Evolutionary conservation across 2,329 filamentous ascomycete species (phyloP).

Genomic region (Waltergamsia citrina): DNA sequence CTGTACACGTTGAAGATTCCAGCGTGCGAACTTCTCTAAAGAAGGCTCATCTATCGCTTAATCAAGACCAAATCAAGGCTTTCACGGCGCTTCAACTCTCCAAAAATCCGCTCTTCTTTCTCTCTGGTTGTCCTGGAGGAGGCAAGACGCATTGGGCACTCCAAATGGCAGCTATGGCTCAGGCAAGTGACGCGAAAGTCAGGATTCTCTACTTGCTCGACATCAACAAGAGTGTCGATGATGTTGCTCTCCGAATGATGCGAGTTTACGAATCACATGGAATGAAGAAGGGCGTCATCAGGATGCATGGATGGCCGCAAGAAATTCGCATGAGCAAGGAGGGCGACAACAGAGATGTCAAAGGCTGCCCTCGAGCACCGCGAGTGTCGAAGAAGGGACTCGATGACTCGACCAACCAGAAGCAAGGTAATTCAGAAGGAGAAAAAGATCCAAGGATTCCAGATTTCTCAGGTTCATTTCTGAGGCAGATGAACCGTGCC

Average conservation of each 20-base stretch:
- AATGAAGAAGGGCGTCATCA: slow-evolving; percentile 19
- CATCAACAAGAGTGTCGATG: slow-evolving; percentile 36
- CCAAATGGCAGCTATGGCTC: slow-evolving; percentile 14
- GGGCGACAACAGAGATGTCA: too few relatives aligned
- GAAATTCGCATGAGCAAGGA: slow-evolving; percentile 21
- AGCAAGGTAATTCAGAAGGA: neutral
- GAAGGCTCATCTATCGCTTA: too few relatives aligned
- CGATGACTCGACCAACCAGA: neutral
- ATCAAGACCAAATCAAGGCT: too few relatives aligned
- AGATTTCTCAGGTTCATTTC: slow-evolving; percentile 26
- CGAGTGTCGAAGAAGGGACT: neutral
- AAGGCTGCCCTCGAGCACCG: too few relatives aligned
- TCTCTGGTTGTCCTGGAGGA: slow-evolving; percentile 36
- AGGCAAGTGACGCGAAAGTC: too few relatives aligned
- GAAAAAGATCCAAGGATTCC: neutral
- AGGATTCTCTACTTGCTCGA: slow-evolving; percentile 35
- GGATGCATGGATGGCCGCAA: slow-evolving; percentile 30
- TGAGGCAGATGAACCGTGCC: slow-evolving; percentile 15
- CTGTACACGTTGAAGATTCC: too few relatives aligned
- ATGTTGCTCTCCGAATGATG: slow-evolving; percentile 31
- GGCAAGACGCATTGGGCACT: slow-evolving; percentile 34
- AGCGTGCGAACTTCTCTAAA: too few relatives aligned
- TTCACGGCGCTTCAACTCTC: too few relatives aligned
- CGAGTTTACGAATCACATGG: slow-evolving; percentile 23
- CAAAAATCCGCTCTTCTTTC: slow-evolving; percentile 30